Conservation (phyloP, 2,329 filamentous ascomycete genomes). For the Huntiella bhutanensis region DNA sequence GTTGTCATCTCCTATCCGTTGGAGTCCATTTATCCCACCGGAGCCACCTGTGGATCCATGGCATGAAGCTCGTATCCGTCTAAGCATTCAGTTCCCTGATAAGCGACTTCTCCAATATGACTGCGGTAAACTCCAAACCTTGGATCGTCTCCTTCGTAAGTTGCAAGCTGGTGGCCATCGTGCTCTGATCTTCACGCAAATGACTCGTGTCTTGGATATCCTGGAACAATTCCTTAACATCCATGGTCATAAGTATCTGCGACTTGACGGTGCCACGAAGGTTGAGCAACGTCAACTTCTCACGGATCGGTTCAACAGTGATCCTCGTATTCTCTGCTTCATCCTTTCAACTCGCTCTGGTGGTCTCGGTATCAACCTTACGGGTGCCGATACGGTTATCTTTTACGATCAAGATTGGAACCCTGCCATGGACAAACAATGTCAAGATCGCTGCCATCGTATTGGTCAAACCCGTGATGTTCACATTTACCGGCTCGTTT, state of each 20-base stretch:
- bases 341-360: conserved; percentile 90
- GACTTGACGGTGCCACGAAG: conserved; percentile 89
- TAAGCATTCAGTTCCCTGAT: conserved; percentile 92
- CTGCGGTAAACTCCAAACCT: conserved; percentile 83
- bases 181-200: conserved; percentile 95
- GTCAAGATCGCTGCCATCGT: conserved; percentile 89
- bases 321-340: conserved; percentile 80
- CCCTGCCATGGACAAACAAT: conserved; percentile 98
- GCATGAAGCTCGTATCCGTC: conserved; percentile 79
- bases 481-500: conserved; percentile 88
- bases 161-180: conserved; percentile 82
- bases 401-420: conserved; percentile 99
- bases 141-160: conserved; percentile 69
- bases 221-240: conserved; percentile 96
- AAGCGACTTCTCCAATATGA: conserved; percentile 93
- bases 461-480: conserved; percentile 96
- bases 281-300: conserved; percentile 89
- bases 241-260: conserved; percentile 89
- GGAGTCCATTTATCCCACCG: conserved; percentile 36
- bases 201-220: conserved; percentile 97
- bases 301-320: conserved; percentile 92
- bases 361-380: conserved; percentile 88
- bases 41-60: conserved; percentile 55
- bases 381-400: conserved; percentile 90
- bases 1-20: conserved; percentile 36